These are phyloP conservation scores for Pulicaria dysenterica DNA, from an alignment of 129 eudicot genomes.

Conservation along the genomic window DNA sequence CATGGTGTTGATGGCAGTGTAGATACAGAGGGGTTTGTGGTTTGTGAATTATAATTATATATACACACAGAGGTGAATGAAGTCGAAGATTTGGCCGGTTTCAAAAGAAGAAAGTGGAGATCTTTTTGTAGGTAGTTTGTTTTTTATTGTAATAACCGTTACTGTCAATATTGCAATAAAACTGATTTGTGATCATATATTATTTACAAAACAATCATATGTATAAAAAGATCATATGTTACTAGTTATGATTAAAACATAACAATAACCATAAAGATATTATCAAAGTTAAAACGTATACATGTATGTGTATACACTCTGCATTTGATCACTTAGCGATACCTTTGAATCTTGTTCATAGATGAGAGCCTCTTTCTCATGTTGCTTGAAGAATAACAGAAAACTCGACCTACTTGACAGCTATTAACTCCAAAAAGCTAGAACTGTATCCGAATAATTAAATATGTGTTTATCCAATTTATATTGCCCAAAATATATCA, in stretches of 20 bases:
- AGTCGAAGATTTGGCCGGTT: slow-evolving; percentile 24
- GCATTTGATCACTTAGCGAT: neutral
- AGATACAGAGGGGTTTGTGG: slow-evolving; percentile 5
- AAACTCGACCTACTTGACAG: neutral
- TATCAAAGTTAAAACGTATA: neutral
- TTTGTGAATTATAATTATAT: slow-evolving; percentile 1
- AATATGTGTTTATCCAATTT: neutral
- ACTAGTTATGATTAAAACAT: no score
- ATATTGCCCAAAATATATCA: neutral
- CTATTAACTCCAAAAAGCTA: neutral
- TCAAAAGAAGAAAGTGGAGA: slow-evolving; percentile 21
- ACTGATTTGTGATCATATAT: neutral
- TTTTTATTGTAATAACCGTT: no score
- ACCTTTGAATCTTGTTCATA: neutral
- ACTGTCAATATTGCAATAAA: slow-evolving; percentile 5
- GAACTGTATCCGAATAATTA: neutral
- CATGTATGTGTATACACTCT: neutral
- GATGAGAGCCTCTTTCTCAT: neutral
- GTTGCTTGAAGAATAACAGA: neutral
- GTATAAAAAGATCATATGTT: no score
- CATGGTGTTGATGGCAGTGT: neutral
- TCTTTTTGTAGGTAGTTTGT: no score
- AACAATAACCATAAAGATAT: no score
- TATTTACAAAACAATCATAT: no score
- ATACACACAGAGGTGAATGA: neutral